Evolutionary conservation across 202 grass and related monocot species (phyloP), one percentile per base, ranked within the genome.

Genomic region (Alloteropsis angusta): DNA sequence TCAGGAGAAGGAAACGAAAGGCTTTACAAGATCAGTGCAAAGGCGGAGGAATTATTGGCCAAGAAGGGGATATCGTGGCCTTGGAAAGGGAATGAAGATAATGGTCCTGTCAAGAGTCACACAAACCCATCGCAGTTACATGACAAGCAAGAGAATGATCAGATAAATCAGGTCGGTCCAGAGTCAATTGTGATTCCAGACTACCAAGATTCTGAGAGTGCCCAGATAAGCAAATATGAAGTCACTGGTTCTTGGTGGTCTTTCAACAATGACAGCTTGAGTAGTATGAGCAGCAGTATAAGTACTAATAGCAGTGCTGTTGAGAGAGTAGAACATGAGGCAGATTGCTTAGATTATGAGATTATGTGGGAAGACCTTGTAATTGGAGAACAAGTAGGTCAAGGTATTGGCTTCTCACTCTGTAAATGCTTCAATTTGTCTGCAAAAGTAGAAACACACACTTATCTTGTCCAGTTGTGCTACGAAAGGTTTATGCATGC

Each of bases 301-400:
- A 97, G 89, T 81, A 85, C 87, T 38, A 71, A 77, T 76, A 82
- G 85, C 67, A 85, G 83, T 87, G 80, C 88, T 77, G 54, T 90
- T 52, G 82, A 92, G 55, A 92, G 71, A 69, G 35, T 70, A 82
- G 89, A 94, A 81, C 19, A 83, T 47, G 91, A 94, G 66, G 67
- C 47, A 5, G 95, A 97, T 83, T 90, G 93, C 84, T 85, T 93
- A 19, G 93, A 93, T 80, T 93, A 82, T 68, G 93, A 97, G 19
- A 93, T 97, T 82, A 54, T 93, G 39, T 97, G 90, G 90, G 90
- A 97, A 72, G 90, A 97, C 76, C 83, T 97, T 37, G 83, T 35
- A 59, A 82, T 97, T 76, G 90, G 90, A 67, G 93, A 93, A 78
- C 90, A 97, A 81, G 79, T 97, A 69, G 93, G 90, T 35, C 90